Evolutionary conservation across 495 filamentous ascomycete genomes (phyloP).

Genomic region (Trichocladium uniseriatum): DNA sequence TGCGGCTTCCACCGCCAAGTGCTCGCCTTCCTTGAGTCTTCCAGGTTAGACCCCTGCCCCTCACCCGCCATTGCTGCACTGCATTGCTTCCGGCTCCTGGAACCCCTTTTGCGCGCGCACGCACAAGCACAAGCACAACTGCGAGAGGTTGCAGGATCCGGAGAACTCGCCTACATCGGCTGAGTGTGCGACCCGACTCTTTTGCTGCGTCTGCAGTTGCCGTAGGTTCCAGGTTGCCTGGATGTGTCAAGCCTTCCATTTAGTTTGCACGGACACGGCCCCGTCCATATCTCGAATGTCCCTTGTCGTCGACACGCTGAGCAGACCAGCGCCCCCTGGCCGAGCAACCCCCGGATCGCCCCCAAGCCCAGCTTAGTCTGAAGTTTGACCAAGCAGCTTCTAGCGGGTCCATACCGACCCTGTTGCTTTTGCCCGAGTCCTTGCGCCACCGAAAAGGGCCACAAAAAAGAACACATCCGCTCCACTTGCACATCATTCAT

Average conservation of each 20-base stretch:
- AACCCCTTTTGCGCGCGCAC: constrained; percentile 9
- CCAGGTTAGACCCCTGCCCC: constrained; percentile 8
- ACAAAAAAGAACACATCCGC: constrained; percentile 5
- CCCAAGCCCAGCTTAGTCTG: too few relatives aligned
- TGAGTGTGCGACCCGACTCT: too few relatives aligned
- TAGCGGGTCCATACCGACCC: constrained; percentile 12
- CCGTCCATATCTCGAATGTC: constrained; percentile 1
- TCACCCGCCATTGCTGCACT: constrained; percentile 3
- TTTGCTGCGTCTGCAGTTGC: too few relatives aligned
- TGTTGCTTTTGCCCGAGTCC: constrained; percentile 17
- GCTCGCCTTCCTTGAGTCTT: background rate
- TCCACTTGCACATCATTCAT: constrained; percentile 8
- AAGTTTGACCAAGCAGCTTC: too few relatives aligned
- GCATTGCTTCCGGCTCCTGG: constrained; percentile 9
- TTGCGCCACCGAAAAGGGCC: constrained; percentile 27
- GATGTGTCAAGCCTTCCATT: too few relatives aligned
- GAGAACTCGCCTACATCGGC: too few relatives aligned
- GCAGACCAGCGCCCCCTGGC: constrained; percentile 1
- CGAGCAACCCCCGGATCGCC: constrained; percentile 6
- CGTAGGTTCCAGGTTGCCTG: too few relatives aligned
- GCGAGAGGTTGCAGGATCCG: too few relatives aligned
- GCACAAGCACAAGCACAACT: constrained; percentile 16
- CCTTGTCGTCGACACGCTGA: too few relatives aligned
- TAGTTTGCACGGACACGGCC: too few relatives aligned
- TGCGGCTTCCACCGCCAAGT: background rate